Percentiles rank a stretch among this genome's conserved stretches.
phyloP scores from a whole-genome alignment of 2,329 filamentous ascomycete genomes.

The Neonectria neomacrospora region DNA sequence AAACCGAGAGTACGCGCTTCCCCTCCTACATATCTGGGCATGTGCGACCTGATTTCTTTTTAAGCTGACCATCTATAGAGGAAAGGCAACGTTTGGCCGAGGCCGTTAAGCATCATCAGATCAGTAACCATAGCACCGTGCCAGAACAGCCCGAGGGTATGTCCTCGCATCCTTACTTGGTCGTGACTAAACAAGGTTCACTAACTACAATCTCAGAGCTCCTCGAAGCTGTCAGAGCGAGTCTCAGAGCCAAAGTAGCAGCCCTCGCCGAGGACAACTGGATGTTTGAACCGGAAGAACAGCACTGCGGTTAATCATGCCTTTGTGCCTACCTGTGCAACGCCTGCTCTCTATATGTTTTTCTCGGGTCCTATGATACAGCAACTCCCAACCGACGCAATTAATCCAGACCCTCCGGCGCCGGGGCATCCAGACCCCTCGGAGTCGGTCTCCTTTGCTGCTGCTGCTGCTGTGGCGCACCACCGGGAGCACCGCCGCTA shows the following conservation, averaged over 20 bases:
- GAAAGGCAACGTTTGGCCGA: slow-evolving; percentile 71
- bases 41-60: not conserved
- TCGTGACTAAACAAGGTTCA: slow-evolving; percentile 6
- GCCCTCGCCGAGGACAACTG: slow-evolving; percentile 85
- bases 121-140: slow-evolving; percentile 60
- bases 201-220: slow-evolving; percentile 64
- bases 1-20: slow-evolving; percentile 62
- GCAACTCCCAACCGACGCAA: slow-evolving; percentile 18
- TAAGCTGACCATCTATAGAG: slow-evolving; percentile 50
- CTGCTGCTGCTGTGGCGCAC: slow-evolving; percentile 46
- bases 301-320: slow-evolving; percentile 50
- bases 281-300: slow-evolving; percentile 84
- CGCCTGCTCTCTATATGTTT: slow-evolving; percentile 45
- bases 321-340: slow-evolving; percentile 35
- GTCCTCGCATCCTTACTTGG: slow-evolving; percentile 33
- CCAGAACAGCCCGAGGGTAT: slow-evolving; percentile 74
- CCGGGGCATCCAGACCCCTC: slow-evolving; percentile 60
- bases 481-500: slow-evolving; percentile 74
- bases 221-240: slow-evolving; percentile 74
- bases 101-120: slow-evolving; percentile 69
- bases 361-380: slow-evolving; percentile 42
- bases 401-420: slow-evolving; percentile 70
- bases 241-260: slow-evolving; percentile 76
- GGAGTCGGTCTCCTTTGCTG: slow-evolving; percentile 55
- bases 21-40: not conserved